These are phyloP conservation scores for Aspergillus homomorphus DNA, from an alignment of 495 filamentous ascomycete genomes.

Conservation along the genomic window DNA sequence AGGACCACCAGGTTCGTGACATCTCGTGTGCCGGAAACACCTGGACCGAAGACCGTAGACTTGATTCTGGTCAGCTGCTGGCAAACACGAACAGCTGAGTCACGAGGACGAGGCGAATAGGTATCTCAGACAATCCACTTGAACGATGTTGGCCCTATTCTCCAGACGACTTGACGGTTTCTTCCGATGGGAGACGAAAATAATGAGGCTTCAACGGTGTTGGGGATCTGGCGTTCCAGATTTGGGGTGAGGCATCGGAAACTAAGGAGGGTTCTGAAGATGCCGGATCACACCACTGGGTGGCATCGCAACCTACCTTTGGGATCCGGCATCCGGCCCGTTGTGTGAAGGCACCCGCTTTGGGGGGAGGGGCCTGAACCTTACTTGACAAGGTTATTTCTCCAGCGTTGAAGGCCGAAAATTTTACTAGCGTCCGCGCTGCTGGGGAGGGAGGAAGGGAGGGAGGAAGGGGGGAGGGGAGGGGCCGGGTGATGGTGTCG, in stretches of 20 bases:
- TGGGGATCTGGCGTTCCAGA: neutral
- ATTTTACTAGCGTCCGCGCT: slow-evolving; percentile 6
- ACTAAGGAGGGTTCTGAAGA: slow-evolving; percentile 1
- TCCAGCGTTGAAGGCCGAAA: slow-evolving; percentile 1
- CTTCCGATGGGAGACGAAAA: neutral
- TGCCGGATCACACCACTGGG: slow-evolving; percentile 22
- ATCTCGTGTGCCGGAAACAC: neutral
- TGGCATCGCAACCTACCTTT: slow-evolving; percentile 14
- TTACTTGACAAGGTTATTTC: slow-evolving; percentile 15
- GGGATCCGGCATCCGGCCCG: slow-evolving; percentile 16
- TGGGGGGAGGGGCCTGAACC: slow-evolving; percentile 6
- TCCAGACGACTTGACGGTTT: neutral
- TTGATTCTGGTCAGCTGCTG: neutral
- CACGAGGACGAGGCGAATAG: neutral
- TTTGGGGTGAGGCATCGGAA: neutral
- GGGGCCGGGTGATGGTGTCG: neutral
- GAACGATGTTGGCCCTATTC: neutral
- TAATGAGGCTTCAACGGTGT: neutral
- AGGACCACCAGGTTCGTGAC: neutral
- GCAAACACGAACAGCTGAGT: neutral
- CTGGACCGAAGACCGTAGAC: neutral
- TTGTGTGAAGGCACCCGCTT: neutral
- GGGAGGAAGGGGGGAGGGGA: slow-evolving; percentile 1
- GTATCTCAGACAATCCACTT: too few relatives aligned
- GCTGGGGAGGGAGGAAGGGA: neutral